Percentiles rank a stretch among this genome's conserved stretches.
phyloP scores from a whole-genome alignment of 2,329 filamentous ascomycete species.

The Pestalotiopsis sp. region DNA sequence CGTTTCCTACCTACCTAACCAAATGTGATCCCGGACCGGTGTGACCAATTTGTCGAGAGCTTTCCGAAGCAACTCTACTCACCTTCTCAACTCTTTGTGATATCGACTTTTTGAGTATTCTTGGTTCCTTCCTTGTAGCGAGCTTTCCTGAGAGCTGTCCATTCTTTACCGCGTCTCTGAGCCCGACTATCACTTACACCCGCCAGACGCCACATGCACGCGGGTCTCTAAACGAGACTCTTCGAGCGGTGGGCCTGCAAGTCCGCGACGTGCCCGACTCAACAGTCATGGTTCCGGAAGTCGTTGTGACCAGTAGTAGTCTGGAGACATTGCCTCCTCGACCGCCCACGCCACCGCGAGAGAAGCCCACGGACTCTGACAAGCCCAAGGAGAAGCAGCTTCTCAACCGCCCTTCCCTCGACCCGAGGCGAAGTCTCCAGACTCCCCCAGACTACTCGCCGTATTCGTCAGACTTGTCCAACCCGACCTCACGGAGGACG shows the following conservation, averaged over 20 bases:
- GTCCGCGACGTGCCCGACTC: slow-evolving; percentile 23
- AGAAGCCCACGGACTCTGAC: slow-evolving; percentile 40
- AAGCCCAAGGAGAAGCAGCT: slow-evolving; percentile 30
- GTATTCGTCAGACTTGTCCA: slow-evolving; percentile 42
- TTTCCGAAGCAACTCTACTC: neutral
- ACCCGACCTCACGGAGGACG: slow-evolving; percentile 44
- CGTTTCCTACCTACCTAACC: neutral
- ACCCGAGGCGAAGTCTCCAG: slow-evolving; percentile 44
- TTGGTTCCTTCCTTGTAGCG: neutral
- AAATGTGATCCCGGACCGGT: neutral
- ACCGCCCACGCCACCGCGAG: slow-evolving; percentile 70
- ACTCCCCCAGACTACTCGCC: slow-evolving; percentile 58
- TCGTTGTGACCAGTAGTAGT: slow-evolving; percentile 34
- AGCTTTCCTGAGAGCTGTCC: neutral
- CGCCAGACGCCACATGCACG: slow-evolving; percentile 5
- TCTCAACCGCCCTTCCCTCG: slow-evolving; percentile 39
- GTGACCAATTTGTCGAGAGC: slow-evolving; percentile 4
- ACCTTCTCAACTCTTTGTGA: slow-evolving; percentile 1
- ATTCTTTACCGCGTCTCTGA: neutral
- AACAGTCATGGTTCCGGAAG: slow-evolving; percentile 42
- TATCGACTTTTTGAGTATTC: neutral
- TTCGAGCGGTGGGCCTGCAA: slow-evolving; percentile 26
- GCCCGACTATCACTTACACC: neutral
- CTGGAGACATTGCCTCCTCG: slow-evolving; percentile 58
- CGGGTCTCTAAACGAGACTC: neutral